Evolutionary conservation across 176 grass and related monocot species (phyloP).

Genomic region (Oryza glumipatula): DNA sequence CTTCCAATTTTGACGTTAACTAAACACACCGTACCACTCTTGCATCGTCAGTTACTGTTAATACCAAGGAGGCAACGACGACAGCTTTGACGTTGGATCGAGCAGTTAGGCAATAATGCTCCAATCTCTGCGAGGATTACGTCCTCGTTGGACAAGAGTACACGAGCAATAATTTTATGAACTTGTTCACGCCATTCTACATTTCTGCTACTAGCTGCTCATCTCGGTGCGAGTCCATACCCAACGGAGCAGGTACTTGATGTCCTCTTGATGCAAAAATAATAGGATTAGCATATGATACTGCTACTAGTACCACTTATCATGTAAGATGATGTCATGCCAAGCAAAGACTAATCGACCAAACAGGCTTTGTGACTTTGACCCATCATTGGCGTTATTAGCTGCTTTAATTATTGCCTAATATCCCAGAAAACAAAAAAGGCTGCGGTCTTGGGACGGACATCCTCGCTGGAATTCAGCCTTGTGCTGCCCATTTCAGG

Average conservation of each 20-base stretch:
- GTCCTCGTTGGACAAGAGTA: too few relatives aligned
- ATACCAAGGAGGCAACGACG: too few relatives aligned
- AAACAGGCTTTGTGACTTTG: conserved; percentile 48
- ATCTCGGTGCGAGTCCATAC: too few relatives aligned
- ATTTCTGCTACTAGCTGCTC: too few relatives aligned
- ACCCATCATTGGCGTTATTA: conserved; percentile 45
- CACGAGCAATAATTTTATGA: too few relatives aligned
- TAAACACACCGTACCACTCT: too few relatives aligned
- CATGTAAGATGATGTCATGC: background rate
- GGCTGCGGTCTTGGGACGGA: background rate
- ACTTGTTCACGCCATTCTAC: too few relatives aligned
- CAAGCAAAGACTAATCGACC: background rate
- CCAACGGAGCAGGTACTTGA: background rate
- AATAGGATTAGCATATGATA: background rate
- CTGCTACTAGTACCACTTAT: background rate
- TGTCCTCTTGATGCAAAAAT: background rate
- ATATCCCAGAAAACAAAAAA: background rate
- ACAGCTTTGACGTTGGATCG: too few relatives aligned
- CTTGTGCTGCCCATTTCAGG: conserved; percentile 18
- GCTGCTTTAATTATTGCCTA: background rate
- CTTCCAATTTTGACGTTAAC: too few relatives aligned
- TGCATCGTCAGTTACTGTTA: too few relatives aligned
- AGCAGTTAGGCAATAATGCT: too few relatives aligned
- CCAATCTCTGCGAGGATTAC: too few relatives aligned
- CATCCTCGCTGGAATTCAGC: conserved; percentile 15